Conservation (phyloP, 257 asterid species). For the Solanum chmielewskii region DNA sequence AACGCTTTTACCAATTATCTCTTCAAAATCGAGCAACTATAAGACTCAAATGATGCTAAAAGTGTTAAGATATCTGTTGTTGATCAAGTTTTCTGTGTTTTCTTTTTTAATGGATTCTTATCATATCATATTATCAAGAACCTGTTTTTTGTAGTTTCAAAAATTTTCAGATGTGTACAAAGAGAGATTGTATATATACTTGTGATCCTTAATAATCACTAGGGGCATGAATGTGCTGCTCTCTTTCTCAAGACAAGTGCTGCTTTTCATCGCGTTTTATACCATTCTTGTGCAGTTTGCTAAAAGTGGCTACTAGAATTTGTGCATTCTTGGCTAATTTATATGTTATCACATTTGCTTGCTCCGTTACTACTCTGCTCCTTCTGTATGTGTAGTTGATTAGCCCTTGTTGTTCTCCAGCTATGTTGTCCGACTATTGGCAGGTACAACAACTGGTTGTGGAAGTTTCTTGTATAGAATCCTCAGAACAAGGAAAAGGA, state of each 20-base stretch:
- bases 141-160: not conserved
- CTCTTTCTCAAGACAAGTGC: not conserved
- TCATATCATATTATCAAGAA: not conserved
- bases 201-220: not conserved
- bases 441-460: no score
- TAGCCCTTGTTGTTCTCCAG: not conserved
- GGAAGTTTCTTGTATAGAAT: no score
- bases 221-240: not conserved
- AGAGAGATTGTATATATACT: not conserved
- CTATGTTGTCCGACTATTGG: not conserved
- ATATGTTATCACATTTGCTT: not conserved
- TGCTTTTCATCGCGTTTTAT: not conserved
- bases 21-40: not conserved
- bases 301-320: not conserved
- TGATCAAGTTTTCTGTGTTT: not conserved
- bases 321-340: not conserved
- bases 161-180: not conserved
- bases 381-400: not conserved
- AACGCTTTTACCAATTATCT: not conserved
- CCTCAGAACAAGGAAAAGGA: no score
- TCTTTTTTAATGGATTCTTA: not conserved
- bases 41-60: no score
- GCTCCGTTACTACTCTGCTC: not conserved
- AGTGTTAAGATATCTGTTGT: not conserved
- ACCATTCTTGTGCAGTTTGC: not conserved